Evolutionary conservation across 2,329 filamentous ascomycete genomes (phyloP), one percentile per base, ranked within the genome.

Genomic region (Didymella pomorum): DNA sequence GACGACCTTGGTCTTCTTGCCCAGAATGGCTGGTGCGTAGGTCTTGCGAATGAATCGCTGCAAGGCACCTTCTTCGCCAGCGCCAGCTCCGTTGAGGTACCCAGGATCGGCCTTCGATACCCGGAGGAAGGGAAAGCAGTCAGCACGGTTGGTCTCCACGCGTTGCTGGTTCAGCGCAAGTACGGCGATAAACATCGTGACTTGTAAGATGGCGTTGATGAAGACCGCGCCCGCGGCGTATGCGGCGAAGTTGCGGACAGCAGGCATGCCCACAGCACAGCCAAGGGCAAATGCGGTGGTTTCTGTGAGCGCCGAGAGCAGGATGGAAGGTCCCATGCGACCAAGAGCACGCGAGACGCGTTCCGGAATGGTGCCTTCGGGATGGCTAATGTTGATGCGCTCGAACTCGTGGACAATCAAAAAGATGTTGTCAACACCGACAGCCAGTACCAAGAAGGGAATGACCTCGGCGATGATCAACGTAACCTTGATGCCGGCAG

Each of bases 341-440:
- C 95, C 94, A n/a, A 98, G 82, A 2, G 95, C 91, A 71, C 90
- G 89, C 6, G 92, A 90, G 54, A 98, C 88, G 25, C 95, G 87
- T 71, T 93, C 88, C 66, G 96, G 90, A 2, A 99, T 89, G 75
- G 90, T 85, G 62, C 93, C 90, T 71, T 98, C 93, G 0, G 93
- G 92, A 70, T 97, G 91, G 75, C 90, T 96, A 67, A 93, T 80
- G 71, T 99, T 99, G 73, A 97, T 91, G 28, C 95, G 86, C 74
- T 99, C 95, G 59, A 99, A 96, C 77, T 99, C 95, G 77, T 99
- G 95, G 0, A 99, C 95, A 58, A 99, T 97, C 55, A 99, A 82
- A 80, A 99, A 99, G 70, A 99, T 98, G 73, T 99, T 99, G 83
- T 99, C 95, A 2, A 99, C 96, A 44, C 95, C 95, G 26, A 99